phyloP scores from a whole-genome alignment of 2,329 filamentous ascomycete species.

The Orbilia blumenaviensis region DNA sequence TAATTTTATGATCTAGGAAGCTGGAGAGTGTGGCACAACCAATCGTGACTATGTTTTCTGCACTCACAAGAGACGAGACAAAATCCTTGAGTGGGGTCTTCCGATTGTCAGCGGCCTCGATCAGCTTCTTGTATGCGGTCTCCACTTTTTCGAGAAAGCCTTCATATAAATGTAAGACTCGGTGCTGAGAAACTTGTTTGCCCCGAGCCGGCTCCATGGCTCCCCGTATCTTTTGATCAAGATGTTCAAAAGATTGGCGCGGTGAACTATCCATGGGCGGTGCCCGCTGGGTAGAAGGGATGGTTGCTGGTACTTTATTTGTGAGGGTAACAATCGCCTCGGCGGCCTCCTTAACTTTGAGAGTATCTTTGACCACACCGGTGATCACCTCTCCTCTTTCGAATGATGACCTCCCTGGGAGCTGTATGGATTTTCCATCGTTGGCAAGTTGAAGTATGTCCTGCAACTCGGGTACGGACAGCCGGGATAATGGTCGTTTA shows the following conservation, averaged over 20 bases:
- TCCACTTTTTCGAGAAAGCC: not conserved
- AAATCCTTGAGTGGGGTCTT: not conserved
- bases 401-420: not conserved
- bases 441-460: not conserved
- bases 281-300: not conserved
- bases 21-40: not conserved
- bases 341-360: not conserved
- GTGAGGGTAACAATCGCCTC: not conserved
- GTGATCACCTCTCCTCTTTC: not conserved
- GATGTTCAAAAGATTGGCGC: not conserved
- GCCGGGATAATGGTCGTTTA: not conserved
- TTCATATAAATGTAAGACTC: not conserved
- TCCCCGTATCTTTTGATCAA: not conserved
- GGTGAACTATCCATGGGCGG: not conserved
- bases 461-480: not conserved
- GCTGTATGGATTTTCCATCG: not conserved
- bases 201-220: not conserved
- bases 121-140: not conserved
- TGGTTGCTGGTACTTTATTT: not conserved
- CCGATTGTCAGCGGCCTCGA: not conserved
- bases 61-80: not conserved
- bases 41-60: not conserved
- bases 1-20: not conserved
- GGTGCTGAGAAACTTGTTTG: not conserved
- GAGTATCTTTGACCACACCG: not conserved